Evolutionary conservation across 345 rosid genomes (phyloP), one percentile per base, ranked within the genome.

Genomic region (Eutrema japonicum): DNA sequence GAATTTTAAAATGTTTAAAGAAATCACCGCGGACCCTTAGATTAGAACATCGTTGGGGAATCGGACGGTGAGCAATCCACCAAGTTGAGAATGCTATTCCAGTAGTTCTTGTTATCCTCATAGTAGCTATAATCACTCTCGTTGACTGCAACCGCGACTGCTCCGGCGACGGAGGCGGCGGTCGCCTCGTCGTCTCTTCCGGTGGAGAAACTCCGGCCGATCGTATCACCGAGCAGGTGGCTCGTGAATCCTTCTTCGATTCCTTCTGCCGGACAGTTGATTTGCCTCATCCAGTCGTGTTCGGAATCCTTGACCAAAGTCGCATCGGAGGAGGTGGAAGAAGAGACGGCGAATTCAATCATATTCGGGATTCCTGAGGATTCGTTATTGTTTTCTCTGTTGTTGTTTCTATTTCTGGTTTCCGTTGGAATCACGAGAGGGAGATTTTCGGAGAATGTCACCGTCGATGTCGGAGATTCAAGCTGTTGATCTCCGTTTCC

Each of bases 31-130:
- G 50, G 73, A 59, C 46, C 68, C 37, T 71, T 57, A 10, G 80
- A 77, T 71, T 58, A 71, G 77, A 71, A 77, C 62, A 91, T 86
- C 73, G 87, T 76, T 4, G 96, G 91, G 2, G 98, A 88, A 64
- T 83, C 81, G 48, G 92, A 81, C 26, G 98, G 97, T 22, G 97
- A 82, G 32, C 93, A 91, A 70, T 94, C 87, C 66, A 94, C 93
- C 92, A 89, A 82, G 78, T 85, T 89, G 66, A 94, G 97, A 82
- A 94, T 94, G 69, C 87, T 91, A 66, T 88, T 89, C 98, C 98
- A 94, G 52, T 94, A 94, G 70, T 88, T 91, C 85, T 91, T 94
- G 79, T 89, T 94, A 67, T 94, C 98, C 65, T 87, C 92, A 33
- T 86, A 83, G 78, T 80, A 80, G 57, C 83, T 86, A 57, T 81